Base-by-base conservation (phyloP, 805 yeast species). In the Candida glaebosa region DNA sequence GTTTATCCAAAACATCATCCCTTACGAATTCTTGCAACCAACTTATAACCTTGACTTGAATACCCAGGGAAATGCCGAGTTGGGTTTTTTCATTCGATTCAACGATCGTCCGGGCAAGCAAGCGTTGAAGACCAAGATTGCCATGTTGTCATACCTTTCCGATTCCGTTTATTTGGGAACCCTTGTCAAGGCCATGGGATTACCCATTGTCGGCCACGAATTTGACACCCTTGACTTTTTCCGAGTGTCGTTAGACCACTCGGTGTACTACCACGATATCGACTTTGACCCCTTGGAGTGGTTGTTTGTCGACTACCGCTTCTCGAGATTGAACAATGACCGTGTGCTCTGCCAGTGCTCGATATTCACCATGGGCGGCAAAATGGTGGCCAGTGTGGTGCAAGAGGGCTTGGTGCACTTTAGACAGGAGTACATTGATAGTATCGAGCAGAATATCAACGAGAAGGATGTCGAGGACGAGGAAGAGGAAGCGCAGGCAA, bases 221-320 rank as follows among this genome's bases (percentile, higher is more conserved):
- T 12, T 39, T 7, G 40, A 18, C 14, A 34, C 37, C 12, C 5
- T 34, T n/a, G 34, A 52, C 16, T 65, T 60, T 42, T 67, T 67
- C 51, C 51, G 72, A 31, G 71, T 64, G 2, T 59, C 67, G 31
- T 54, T 67, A 38, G 73, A 67, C 45, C 73, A 67, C 44, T 37
- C 63, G 3, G 52, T 67, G 5, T 61, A 48, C 43, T 58, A 58
- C 50, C 71, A 67, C 46, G 71, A 67, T 42, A 50, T 38, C 3
- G 57, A 67, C 34, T 67, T 59, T 33, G 67, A 65, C 42, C 61
- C 69, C 1, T 60, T 65, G 26, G 48, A 57, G 26, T 67, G 66
- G 66, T 38, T 67, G 49, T 67, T 57, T 40, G 37, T 65, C 44
- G 70, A 64, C 45, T 65, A 54, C 48, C 49, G 50, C 34, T 67